phyloP scores from a whole-genome alignment of 192 early-diverging fungal genomes.

The Coemansia sp. region DNA sequence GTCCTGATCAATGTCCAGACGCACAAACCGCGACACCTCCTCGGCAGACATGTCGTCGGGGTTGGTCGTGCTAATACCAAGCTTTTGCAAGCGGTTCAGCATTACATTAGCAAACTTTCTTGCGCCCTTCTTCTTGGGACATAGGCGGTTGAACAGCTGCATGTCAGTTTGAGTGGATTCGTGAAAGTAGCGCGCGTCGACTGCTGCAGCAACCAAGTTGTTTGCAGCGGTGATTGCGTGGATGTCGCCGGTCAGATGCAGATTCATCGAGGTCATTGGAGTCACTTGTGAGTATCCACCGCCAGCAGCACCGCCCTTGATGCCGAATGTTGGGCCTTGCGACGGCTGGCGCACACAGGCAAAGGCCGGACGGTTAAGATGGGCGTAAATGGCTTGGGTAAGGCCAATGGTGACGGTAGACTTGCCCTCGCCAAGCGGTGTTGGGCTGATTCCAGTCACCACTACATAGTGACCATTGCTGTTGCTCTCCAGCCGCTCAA shows the following conservation, averaged over 20 bases:
- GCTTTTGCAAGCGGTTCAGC: slow-evolving; percentile 69
- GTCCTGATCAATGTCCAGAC: slow-evolving; percentile 92
- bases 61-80: slow-evolving; percentile 81
- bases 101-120: slow-evolving; percentile 82
- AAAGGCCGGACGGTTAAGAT: slow-evolving; percentile 82
- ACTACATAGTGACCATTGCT: slow-evolving; percentile 91
- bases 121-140: slow-evolving; percentile 84
- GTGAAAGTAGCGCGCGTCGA: slow-evolving; percentile 98
- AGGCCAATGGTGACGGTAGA: slow-evolving; percentile 97
- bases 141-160: slow-evolving; percentile 87
- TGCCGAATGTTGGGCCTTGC: slow-evolving; percentile 98
- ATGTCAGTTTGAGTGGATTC: slow-evolving; percentile 71
- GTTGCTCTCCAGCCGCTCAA: slow-evolving; percentile 78
- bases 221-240: slow-evolving; percentile 98
- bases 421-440: slow-evolving; percentile 98
- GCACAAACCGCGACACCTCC: slow-evolving; percentile 76
- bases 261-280: slow-evolving; percentile 99
- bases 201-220: slow-evolving; percentile 95
- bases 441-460: slow-evolving; percentile 97
- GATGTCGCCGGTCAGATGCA: slow-evolving; percentile 98
- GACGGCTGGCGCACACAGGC: slow-evolving; percentile 99
- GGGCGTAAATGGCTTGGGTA: slow-evolving; percentile 92
- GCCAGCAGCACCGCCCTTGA: slow-evolving; percentile 98
- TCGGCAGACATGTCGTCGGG: slow-evolving; percentile 79
- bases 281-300: slow-evolving; percentile 99